Evolutionary conservation across 257 asterid genomes (phyloP), one percentile per base, ranked within the genome.

Genomic region (Plantago elongata): DNA sequence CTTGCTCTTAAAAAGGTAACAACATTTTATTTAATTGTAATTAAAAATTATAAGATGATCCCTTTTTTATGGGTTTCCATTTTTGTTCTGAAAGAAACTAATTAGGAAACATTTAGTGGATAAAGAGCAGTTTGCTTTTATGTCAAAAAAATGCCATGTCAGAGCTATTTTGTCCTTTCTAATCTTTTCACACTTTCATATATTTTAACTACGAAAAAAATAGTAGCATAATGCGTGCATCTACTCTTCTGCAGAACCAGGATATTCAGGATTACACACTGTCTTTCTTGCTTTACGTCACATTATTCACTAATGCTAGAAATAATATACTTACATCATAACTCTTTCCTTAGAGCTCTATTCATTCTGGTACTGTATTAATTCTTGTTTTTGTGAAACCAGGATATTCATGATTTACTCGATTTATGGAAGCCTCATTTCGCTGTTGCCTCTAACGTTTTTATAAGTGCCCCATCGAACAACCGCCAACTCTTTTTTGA

Each of bases 371-470:
- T 63, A 60, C 65, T 73, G 62, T 49, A 67, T 69, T 78, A 22
- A 40, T 67, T 54, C 64, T 65, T 18, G 10, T 55, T 72, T 64
- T 58, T 44, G 52, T 50, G 65, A 75, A 18, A 72, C 72, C 85
- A 92, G 99, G 97, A 92, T 52, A 76, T 92, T 57, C 96, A 77
- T 67, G 99, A 86, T 49, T 62, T 92, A 57, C 84, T 91, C 72
- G 69, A 85, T 30, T 72, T 75, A 18, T 92, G 99, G 99, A 86
- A 84, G 75, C 77, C 84, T 62, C 81, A 86, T 74, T 84, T 92
- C 60, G 77, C 84, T 15, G 69, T 43, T 65, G 88, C 96, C 15
- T 78, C 89, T 49, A 74, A 89, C 73, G 68, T 92, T 54, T 92
- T 89, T 65, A 69, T 86, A 69, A 70, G 70, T 46, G 95, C 97